Conservation (phyloP, 352 stramenopile species). For the Phytophthora cajani region DNA sequence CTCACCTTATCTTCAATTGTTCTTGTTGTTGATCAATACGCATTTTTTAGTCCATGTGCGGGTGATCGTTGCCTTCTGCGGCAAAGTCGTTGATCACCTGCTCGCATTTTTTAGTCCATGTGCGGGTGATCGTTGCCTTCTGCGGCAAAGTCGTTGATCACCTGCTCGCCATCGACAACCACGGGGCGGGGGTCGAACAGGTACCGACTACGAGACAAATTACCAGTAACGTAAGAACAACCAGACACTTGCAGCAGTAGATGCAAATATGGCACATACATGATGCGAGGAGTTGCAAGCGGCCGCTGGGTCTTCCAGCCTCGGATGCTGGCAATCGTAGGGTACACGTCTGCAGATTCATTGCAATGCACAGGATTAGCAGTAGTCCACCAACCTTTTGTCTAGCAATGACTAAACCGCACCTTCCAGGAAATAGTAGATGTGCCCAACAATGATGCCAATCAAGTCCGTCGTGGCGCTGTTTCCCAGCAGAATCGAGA, state of each 20-base stretch:
- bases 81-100: slow-evolving; percentile 72
- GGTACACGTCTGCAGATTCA: slow-evolving; percentile 93
- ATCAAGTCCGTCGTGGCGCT: slow-evolving; percentile 97
- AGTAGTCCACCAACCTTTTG: background rate
- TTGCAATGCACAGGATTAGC: slow-evolving; percentile 18
- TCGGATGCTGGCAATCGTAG: slow-evolving; percentile 95
- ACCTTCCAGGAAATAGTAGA: slow-evolving; percentile 99
- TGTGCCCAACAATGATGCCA: slow-evolving; percentile 98
- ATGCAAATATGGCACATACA: slow-evolving; percentile 61
- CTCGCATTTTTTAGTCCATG: slow-evolving; percentile 61
- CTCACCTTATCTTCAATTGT: slow-evolving; percentile 8
- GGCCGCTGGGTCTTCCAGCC: slow-evolving; percentile 94
- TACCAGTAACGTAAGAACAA: slow-evolving; percentile 5
- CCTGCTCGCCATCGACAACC: slow-evolving; percentile 51
- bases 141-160: slow-evolving; percentile 67
- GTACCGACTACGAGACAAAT: slow-evolving; percentile 49
- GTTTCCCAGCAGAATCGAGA: slow-evolving; percentile 96
- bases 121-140: slow-evolving; percentile 54
- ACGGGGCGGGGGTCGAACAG: slow-evolving; percentile 63
- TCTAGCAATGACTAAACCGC: slow-evolving; percentile 1
- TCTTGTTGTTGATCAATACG: slow-evolving; percentile 21
- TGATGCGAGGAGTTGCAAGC: slow-evolving; percentile 91
- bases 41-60: slow-evolving; percentile 61
- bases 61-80: slow-evolving; percentile 46
- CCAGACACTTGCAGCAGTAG: background rate